A percentile compares a stretch with the other conserved stretches of the same genome.
Conservation (phyloP, 148 eudicot species). For the Drosera capensis region DNA sequence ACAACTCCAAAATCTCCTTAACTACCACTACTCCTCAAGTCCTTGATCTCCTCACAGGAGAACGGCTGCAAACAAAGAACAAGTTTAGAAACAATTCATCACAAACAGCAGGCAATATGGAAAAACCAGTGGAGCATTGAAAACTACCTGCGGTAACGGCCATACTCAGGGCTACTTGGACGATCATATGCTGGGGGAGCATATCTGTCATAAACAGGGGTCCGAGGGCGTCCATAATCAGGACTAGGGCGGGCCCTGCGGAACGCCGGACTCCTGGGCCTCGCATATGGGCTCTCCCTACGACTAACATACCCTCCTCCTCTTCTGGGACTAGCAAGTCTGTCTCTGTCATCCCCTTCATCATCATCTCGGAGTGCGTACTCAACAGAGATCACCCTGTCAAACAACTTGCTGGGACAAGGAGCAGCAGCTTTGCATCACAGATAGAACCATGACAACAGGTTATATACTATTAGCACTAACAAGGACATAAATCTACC, state of each 20-base stretch:
- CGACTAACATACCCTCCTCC: constrained; percentile 46
- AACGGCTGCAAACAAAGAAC: too few relatives aligned
- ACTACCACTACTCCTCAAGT: too few relatives aligned
- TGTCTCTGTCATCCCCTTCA: constrained; percentile 47
- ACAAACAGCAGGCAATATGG: too few relatives aligned
- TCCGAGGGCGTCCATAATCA: constrained; percentile 57
- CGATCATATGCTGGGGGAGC: constrained; percentile 34
- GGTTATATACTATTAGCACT: not conserved
- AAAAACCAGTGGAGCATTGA: too few relatives aligned
- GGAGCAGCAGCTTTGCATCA: not conserved
- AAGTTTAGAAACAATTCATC: too few relatives aligned
- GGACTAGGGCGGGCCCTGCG: constrained; percentile 60
- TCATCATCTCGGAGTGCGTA: constrained; percentile 87
- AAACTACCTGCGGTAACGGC: constrained; percentile 62
- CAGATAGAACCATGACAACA: not conserved
- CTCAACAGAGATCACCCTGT: constrained; percentile 87
- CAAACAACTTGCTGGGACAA: constrained; percentile 59
- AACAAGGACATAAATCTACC: constrained; percentile 21
- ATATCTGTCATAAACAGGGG: constrained; percentile 52
- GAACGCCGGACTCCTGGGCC: constrained; percentile 64
- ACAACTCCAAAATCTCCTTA: too few relatives aligned
- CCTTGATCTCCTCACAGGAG: too few relatives aligned
- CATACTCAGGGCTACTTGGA: constrained; percentile 40
- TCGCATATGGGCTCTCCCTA: constrained; percentile 41
- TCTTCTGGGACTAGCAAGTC: constrained; percentile 44